phyloP scores from a whole-genome alignment of 176 grass and related monocot species.

The Avena sativa region DNA sequence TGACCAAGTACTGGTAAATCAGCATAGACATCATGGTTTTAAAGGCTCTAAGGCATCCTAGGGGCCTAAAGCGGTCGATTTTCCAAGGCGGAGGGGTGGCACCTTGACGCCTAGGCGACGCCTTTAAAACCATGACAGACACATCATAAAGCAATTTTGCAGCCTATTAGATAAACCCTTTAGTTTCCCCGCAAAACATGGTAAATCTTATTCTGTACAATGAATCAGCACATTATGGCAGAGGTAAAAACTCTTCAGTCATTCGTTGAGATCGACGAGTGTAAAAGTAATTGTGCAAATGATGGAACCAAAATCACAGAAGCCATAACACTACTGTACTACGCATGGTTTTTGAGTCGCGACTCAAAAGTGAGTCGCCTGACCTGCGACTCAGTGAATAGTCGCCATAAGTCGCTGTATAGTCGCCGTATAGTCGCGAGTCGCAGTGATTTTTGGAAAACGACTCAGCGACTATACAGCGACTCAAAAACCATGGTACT shows the following conservation, averaged over 20 bases:
- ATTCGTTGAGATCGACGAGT: neutral
- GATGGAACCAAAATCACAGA: neutral
- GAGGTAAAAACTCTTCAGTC: neutral
- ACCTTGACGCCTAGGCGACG: no score
- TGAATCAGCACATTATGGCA: slow-evolving; percentile 19
- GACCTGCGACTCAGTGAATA: no score
- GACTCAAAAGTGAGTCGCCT: no score
- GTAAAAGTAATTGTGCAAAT: neutral
- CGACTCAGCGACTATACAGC: no score
- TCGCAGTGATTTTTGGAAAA: no score
- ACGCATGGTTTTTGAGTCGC: no score
- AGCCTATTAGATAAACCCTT: neutral
- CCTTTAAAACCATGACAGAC: neutral
- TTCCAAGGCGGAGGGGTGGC: no score
- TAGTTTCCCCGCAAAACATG: slow-evolving; percentile 1
- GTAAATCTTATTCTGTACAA: slow-evolving; percentile 7
- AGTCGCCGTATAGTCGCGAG: no score
- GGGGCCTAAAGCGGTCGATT: no score
- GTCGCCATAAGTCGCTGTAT: no score
- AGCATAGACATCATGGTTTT: neutral
- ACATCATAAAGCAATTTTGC: neutral
- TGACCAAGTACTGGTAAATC: neutral
- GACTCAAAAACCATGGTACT: no score
- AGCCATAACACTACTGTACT: neutral
- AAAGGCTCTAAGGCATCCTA: no score